These are phyloP conservation scores for Manihot esculenta DNA, from an alignment of 441 rosid species.

Conservation along the genomic window DNA sequence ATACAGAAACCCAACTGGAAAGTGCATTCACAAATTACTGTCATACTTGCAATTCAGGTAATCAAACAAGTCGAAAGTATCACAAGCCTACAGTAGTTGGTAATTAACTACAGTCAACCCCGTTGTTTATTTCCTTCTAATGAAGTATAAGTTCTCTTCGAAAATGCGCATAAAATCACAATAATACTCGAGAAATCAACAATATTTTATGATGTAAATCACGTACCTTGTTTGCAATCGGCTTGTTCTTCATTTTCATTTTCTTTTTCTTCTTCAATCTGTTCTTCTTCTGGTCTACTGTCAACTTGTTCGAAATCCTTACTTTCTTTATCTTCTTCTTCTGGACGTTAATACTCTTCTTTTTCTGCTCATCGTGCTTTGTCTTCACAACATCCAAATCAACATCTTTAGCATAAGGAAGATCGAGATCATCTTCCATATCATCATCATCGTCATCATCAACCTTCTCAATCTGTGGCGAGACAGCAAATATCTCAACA, in stretches of 20 bases:
- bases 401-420: not conserved
- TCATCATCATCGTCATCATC: not conserved
- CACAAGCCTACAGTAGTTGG: slow-evolving; percentile 10
- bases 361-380: not conserved
- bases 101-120: not conserved
- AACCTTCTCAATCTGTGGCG: not conserved
- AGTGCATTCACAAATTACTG: not conserved
- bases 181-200: not conserved
- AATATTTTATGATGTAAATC: not conserved
- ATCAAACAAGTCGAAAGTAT: not conserved
- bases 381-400: not conserved
- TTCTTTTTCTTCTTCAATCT: slow-evolving; percentile 3
- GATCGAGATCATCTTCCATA: not conserved
- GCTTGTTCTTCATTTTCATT: not conserved
- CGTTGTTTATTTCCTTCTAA: not conserved
- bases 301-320: not conserved
- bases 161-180: slow-evolving; percentile 10
- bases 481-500: slow-evolving; percentile 15
- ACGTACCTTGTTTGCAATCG: slow-evolving; percentile 1
- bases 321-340: not conserved
- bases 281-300: not conserved
- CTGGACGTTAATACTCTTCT: not conserved
- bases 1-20: not conserved
- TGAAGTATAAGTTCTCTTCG: not conserved
- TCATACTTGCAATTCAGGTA: not conserved